Evolutionary conservation across 768 basidiomycete genomes (phyloP), one percentile per base, ranked within the genome.

Genomic region (Rhizopogon vulgaris): DNA sequence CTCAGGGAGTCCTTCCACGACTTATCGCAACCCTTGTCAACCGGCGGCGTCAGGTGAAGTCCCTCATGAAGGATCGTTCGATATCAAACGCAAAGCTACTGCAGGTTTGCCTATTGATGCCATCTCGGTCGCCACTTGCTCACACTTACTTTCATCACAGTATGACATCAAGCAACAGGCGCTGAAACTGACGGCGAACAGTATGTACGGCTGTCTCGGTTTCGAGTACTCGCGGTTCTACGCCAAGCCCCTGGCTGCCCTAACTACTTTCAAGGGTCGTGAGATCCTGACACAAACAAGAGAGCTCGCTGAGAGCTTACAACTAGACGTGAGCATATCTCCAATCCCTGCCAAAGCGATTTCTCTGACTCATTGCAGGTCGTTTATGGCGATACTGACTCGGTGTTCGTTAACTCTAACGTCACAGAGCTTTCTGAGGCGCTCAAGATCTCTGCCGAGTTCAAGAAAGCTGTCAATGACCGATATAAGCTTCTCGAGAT

Each of bases 121-220:
- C 11, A 22, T 34, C 8, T 41, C 17, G 17, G 24, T 37, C 17
- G 28, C 5, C 17, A 37, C 15, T n/a, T 38, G 25, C 45, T 54
- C 1, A 59, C 52, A 1, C 51, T 30, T 37, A 7, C 8, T 40
- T 7, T 30, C 39, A 12, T 25, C 52, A 1, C 61, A 97, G 90
- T 98, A 87, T 63, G 94, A 99, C 61, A 96, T 98, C 72, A 94
- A 93, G 64, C 96, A 99, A 60, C 85, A 90, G 68, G 96, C 96
- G 1, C 75, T 98, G 46, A 98, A 98, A 71, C 83, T 98, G 32
- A 99, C 96, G 4, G 96, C 96, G 45, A 98, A 99, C 73, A 94
- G 91, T 76, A 99, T 98, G 96, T 99, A 99, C 68, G 96, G 96
- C 15, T 99, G 96, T 75, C 84, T 99, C 18, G 96, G 96, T 43